A percentile compares a stretch with the other conserved stretches of the same genome.
These are phyloP conservation scores for Ganoderma multipileum DNA, from an alignment of 1,284 basidiomycete species.

Conservation along the genomic window DNA sequence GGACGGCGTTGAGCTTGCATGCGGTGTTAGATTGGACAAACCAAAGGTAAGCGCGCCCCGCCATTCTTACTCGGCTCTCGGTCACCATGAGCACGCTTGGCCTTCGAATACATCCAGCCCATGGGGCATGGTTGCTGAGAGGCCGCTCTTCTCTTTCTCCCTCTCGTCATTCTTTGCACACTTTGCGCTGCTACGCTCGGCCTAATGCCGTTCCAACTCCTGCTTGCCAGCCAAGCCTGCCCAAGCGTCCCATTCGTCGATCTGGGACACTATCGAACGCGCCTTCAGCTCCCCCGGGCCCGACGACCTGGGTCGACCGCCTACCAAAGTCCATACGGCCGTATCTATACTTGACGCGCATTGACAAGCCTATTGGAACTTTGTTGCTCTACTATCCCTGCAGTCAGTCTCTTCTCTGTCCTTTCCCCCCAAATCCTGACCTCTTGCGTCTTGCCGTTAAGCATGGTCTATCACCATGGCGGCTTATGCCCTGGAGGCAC, in stretches of 20 bases:
- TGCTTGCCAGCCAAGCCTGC: conserved; percentile 9
- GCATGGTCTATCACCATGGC: conserved; percentile 98
- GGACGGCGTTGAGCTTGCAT: background rate
- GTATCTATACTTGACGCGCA: conserved; percentile 85
- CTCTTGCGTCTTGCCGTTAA: conserved; percentile 40
- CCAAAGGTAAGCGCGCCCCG: conserved; percentile 7
- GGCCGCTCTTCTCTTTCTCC: background rate
- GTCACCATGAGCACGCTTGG: conserved; percentile 22
- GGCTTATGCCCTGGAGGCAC: conserved; percentile 74
- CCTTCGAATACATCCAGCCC: conserved; percentile 10
- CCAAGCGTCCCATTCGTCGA: conserved; percentile 9
- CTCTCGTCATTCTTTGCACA: conserved; percentile 6
- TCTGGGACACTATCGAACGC: conserved; percentile 26
- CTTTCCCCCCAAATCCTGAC: background rate
- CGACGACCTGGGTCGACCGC: conserved; percentile 70
- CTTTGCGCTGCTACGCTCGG: conserved; percentile 14
- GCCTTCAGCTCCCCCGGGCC: conserved; percentile 27
- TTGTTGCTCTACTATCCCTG: conserved; percentile 94
- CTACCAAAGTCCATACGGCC: conserved; percentile 69
- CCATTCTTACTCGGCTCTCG: background rate
- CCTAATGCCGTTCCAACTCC: background rate
- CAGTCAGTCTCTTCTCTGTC: conserved; percentile 56
- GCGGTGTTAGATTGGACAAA: too few species aligned
- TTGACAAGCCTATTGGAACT: conserved; percentile 97
- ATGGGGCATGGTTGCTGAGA: background rate